Evolutionary conservation across 2,329 filamentous ascomycete species (phyloP), one percentile per base, ranked within the genome.

Genomic region (Ilyonectria robusta): DNA sequence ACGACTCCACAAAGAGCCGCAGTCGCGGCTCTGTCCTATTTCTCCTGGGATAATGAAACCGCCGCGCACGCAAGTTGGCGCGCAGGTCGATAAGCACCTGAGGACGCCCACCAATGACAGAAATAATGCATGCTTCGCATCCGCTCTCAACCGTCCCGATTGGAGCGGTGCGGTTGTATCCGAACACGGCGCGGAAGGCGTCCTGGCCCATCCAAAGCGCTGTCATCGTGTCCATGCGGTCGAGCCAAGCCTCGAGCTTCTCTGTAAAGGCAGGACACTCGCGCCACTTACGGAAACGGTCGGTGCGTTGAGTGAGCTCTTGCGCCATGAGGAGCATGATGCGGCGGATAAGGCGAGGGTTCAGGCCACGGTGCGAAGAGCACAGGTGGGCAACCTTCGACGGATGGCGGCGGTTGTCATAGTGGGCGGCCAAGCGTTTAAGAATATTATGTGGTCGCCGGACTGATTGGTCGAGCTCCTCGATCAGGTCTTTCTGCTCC

Each of bases 51-150:
- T 69, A 37, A 17, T 21, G 21, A 56, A 59, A 40, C n/a, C 60
- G 54, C 19, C 86, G 81, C 35, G 82, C 81, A 10, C 82, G 31
- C 60, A 88, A 71, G 46, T 80, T 77, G 3, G 84, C 82, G 31
- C 83, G 76, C 35, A 90, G 71, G 70, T 87, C 85, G 6, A 78
- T 74, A 2, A 90, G 75, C 1, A 83, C 70, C 17, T 79, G 73
- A 5, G 72, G 75, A 35, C 81, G 79, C 0, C 83, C 84, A 2
- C 87, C 87, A 1, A 90, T 72, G 3, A 80, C 79, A 2, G 85
- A 81, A 13, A 89, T 75, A 31, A 87, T 83, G 67, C 88, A 90
- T 2, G 86, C 87, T 71, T 88, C 84, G 68, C 88, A 90, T 2
- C 64, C 77, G 7, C 75, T 79, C 33, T 68, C 62, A 4, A 84